Percentiles rank a stretch among this genome's conserved stretches.
Conservation (phyloP, 305 asterid genomes). For the Fraxinus velutina region DNA sequence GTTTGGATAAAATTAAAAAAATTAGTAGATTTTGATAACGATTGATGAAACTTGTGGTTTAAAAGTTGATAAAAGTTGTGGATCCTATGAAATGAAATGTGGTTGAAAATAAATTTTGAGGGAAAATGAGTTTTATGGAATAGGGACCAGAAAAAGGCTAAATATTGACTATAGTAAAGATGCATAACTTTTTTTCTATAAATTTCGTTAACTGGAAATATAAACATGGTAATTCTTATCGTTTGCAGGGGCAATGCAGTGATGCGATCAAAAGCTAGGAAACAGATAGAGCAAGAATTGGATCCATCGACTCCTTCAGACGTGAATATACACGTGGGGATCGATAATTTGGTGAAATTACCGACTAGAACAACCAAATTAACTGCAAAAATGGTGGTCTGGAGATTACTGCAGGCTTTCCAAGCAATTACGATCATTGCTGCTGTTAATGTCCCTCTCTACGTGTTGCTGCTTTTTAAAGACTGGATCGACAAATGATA, state of each 20-base stretch:
- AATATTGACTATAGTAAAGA: not conserved
- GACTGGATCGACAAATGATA: conserved; percentile 87
- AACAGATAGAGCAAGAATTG: conserved; percentile 40
- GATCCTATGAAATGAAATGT: not conserved
- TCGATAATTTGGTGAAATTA: conserved; percentile 26
- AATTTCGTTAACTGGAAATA: not conserved
- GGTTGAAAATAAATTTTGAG: not conserved
- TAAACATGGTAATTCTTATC: not conserved
- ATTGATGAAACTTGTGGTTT: not conserved
- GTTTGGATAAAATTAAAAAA: not conserved
- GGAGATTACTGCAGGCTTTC: conserved; percentile 55
- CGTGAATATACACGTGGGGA: conserved; percentile 42
- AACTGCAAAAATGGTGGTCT: conserved; percentile 41
- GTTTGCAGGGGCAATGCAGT: conserved; percentile 31
- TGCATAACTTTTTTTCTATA: not conserved
- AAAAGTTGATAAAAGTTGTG: not conserved
- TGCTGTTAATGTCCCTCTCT: conserved; percentile 70
- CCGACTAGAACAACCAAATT: conserved; percentile 46
- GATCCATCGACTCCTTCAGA: conserved; percentile 23
- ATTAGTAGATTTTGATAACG: not conserved
- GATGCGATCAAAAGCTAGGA: conserved; percentile 62
- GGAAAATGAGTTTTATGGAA: not conserved
- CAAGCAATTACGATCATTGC: conserved; percentile 56
- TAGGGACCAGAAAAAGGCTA: not conserved
- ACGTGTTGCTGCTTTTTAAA: conserved; percentile 77